A percentile compares a stretch with the other conserved stretches of the same genome.
Conservation (phyloP, 495 filamentous ascomycete genomes). For the Hypoxylon subgilvum region DNA sequence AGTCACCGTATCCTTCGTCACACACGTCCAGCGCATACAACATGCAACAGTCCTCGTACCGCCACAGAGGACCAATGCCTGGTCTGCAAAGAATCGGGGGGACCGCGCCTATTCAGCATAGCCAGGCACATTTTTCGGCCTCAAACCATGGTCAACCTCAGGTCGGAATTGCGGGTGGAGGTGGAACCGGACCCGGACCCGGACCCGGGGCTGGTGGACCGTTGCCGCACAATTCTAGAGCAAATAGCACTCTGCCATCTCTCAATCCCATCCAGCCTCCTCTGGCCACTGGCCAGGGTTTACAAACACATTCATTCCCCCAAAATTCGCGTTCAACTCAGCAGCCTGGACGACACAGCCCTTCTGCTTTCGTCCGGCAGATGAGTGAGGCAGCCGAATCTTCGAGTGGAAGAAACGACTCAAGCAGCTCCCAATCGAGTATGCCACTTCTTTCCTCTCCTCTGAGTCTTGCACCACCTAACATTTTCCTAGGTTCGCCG, state of each 20-base stretch:
- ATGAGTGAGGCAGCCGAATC: conserved; percentile 14
- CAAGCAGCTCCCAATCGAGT: conserved; percentile 14
- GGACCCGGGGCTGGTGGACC: too few relatives aligned
- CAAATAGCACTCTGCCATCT: conserved; percentile 22
- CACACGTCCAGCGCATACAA: conserved; percentile 12
- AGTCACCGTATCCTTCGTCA: conserved; percentile 11
- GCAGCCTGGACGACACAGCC: conserved; percentile 10
- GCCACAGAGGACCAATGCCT: conserved; percentile 21
- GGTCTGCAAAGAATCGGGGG: conserved; percentile 34
- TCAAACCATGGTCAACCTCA: conserved; percentile 21
- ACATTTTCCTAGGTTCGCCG: conserved; percentile 11
- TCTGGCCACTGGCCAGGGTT: conserved; percentile 8
- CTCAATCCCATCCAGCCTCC: conserved; percentile 21
- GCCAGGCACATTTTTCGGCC: conserved; percentile 21
- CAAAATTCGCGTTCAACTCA: conserved; percentile 20
- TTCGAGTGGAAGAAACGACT: not conserved
- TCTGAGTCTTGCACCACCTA: too few relatives aligned
- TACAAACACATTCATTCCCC: conserved; percentile 14
- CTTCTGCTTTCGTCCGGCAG: conserved; percentile 13
- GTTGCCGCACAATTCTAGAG: conserved; percentile 3
- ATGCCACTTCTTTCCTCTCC: not conserved
- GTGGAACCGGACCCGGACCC: conserved; percentile 4
- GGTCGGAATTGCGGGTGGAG: conserved; percentile 2
- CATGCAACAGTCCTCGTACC: not conserved
- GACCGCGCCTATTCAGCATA: conserved; percentile 33